A percentile compares a stretch with the other conserved stretches of the same genome.
Conservation (phyloP, 768 basidiomycete genomes). For the Pilatotrama ljubarskyi region DNA sequence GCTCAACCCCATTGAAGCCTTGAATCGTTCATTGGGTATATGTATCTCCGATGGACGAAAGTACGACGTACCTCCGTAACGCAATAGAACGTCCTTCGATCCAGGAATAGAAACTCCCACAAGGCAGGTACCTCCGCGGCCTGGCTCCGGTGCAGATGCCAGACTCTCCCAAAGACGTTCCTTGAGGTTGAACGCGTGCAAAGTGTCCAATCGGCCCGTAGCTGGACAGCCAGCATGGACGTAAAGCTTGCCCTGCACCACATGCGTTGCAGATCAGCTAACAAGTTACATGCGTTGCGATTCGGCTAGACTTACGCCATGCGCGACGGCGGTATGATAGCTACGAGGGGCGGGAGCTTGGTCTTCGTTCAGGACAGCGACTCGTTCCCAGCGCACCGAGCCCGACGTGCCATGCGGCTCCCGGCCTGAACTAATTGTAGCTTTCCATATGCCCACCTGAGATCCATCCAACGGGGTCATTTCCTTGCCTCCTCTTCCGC, state of each 20-base stretch:
- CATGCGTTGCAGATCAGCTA: background rate
- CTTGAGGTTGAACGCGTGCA: constrained; percentile 37
- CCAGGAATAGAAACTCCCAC: constrained; percentile 24
- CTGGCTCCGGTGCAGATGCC: constrained; percentile 39
- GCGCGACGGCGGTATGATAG: constrained; percentile 37
- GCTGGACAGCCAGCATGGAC: constrained; percentile 44
- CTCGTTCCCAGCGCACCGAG: constrained; percentile 33
- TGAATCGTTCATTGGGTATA: background rate
- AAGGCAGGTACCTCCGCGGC: constrained; percentile 44
- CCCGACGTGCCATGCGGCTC: background rate
- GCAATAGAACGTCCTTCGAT: constrained; percentile 32
- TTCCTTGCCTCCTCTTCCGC: constrained; percentile 44
- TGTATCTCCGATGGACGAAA: background rate
- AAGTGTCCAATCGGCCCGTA: constrained; percentile 35
- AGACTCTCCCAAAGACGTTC: constrained; percentile 34
- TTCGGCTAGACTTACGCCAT: constrained; percentile 28
- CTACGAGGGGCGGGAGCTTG: constrained; percentile 36
- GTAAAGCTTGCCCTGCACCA: constrained; percentile 34
- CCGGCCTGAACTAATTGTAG: background rate
- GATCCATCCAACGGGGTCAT: constrained; percentile 37
- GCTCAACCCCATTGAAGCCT: constrained; percentile 40
- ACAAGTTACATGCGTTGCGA: no score
- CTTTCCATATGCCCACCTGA: constrained; percentile 23
- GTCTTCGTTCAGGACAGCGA: constrained; percentile 30
- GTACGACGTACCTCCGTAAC: constrained; percentile 36